These are phyloP conservation scores for Aspergillus sp. DNA, from an alignment of 2,329 filamentous ascomycete genomes.

Conservation along the genomic window DNA sequence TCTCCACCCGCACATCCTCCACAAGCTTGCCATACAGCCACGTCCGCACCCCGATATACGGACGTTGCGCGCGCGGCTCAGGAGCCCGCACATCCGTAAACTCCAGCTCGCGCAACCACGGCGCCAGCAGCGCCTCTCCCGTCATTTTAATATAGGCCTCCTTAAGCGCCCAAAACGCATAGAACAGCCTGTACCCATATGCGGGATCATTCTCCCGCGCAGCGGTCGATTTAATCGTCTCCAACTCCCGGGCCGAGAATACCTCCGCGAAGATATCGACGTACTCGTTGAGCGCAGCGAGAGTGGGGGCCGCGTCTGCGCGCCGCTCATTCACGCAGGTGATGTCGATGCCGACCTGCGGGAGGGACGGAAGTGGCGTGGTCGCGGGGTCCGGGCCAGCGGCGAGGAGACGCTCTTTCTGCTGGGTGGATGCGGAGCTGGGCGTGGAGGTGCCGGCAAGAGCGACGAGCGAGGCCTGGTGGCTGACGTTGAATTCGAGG, in stretches of 20 bases:
- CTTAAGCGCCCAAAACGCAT: slow-evolving; percentile 63
- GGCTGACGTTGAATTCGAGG: slow-evolving; percentile 64
- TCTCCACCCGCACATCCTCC: slow-evolving; percentile 54
- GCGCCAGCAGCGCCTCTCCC: slow-evolving; percentile 60
- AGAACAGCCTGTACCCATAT: slow-evolving; percentile 59
- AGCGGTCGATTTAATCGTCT: slow-evolving; percentile 50
- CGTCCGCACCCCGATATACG: slow-evolving; percentile 46
- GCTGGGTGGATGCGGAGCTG: background rate
- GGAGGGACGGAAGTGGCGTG: slow-evolving; percentile 11
- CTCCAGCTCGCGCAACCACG: slow-evolving; percentile 60
- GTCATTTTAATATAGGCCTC: slow-evolving; percentile 67
- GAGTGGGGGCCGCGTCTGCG: slow-evolving; percentile 46
- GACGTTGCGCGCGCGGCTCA: slow-evolving; percentile 14
- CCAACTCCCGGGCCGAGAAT: slow-evolving; percentile 55
- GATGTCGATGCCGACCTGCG: slow-evolving; percentile 59
- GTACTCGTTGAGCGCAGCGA: slow-evolving; percentile 53
- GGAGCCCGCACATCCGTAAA: slow-evolving; percentile 58
- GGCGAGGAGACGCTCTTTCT: background rate
- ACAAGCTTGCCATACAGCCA: slow-evolving; percentile 48
- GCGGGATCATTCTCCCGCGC: slow-evolving; percentile 41
- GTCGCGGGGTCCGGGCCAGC: background rate
- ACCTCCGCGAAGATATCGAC: slow-evolving; percentile 60
- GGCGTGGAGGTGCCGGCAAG: slow-evolving; percentile 49
- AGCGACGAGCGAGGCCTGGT: slow-evolving; percentile 62
- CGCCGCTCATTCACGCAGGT: slow-evolving; percentile 59